phyloP scores from a whole-genome alignment of 1,284 basidiomycete species.

The Rhodotorula glutinis region DNA sequence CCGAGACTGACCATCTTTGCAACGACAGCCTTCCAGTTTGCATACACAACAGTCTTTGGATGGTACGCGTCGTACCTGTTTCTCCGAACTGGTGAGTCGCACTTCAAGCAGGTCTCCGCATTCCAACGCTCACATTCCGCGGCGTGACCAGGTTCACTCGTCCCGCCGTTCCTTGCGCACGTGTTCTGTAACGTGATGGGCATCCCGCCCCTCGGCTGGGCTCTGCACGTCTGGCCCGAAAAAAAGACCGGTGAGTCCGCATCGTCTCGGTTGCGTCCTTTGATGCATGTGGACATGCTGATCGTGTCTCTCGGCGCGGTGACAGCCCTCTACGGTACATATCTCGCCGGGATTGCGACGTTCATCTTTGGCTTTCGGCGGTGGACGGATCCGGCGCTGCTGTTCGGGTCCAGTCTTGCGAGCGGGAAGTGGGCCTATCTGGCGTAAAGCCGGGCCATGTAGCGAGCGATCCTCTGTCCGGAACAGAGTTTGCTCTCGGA shows the following conservation, averaged over 20 bases:
- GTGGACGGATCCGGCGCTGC: constrained; percentile 39
- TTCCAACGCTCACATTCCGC: neutral
- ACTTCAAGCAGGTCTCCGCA: neutral
- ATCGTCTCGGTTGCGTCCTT: constrained; percentile 40
- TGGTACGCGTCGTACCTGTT: constrained; percentile 83
- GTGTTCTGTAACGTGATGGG: constrained; percentile 94
- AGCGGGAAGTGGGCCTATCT: neutral
- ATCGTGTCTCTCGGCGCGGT: neutral
- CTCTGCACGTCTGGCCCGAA: constrained; percentile 50
- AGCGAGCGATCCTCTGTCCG: neutral
- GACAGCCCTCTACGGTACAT: constrained; percentile 53
- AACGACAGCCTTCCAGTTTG: constrained; percentile 74
- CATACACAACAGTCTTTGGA: constrained; percentile 88
- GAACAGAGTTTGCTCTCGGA: no score
- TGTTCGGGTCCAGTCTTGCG: neutral
- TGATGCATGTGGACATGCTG: constrained; percentile 25
- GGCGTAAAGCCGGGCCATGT: neutral
- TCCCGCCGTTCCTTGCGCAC: constrained; percentile 68
- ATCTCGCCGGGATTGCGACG: constrained; percentile 55
- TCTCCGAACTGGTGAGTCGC: constrained; percentile 66
- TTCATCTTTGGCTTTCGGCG: constrained; percentile 49
- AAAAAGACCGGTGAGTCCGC: constrained; percentile 50
- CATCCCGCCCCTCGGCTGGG: constrained; percentile 59
- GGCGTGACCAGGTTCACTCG: constrained; percentile 42
- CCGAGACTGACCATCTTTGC: no score